phyloP scores from a whole-genome alignment of 306 rosid genomes.

The Vigna nakashimae region DNA sequence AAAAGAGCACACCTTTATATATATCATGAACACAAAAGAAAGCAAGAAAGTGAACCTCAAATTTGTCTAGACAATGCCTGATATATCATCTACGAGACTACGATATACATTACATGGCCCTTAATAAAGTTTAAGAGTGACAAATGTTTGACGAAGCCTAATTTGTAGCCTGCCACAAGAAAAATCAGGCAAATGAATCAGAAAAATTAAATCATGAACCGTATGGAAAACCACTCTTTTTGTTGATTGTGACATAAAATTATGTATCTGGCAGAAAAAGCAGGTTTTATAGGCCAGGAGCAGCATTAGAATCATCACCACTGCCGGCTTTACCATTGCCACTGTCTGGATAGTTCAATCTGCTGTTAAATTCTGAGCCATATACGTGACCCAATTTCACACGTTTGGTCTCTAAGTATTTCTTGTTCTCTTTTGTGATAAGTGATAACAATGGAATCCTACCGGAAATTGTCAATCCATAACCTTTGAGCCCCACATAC shows the following conservation, averaged over 20 bases:
- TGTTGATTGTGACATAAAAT: slow-evolving; percentile 4
- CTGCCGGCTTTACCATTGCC: slow-evolving; percentile 47
- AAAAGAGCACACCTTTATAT: background rate
- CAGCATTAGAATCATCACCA: slow-evolving; percentile 49
- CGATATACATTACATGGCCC: slow-evolving; percentile 17
- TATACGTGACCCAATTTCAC: slow-evolving; percentile 80
- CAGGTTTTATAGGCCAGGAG: slow-evolving; percentile 44
- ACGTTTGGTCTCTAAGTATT: slow-evolving; percentile 81
- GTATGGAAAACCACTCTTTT: slow-evolving; percentile 31
- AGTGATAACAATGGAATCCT: slow-evolving; percentile 78
- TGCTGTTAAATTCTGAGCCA: slow-evolving; percentile 50
- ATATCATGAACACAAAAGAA: slow-evolving; percentile 16
- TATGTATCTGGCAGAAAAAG: slow-evolving; percentile 14
- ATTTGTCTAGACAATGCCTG: slow-evolving; percentile 9
- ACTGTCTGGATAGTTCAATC: slow-evolving; percentile 45
- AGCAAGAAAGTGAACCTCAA: slow-evolving; percentile 13
- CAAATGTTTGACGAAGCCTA: slow-evolving; percentile 18
- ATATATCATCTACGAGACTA: background rate
- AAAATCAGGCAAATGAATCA: slow-evolving; percentile 40
- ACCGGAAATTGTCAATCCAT: slow-evolving; percentile 78
- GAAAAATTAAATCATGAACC: slow-evolving; percentile 16
- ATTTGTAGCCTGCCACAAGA: slow-evolving; percentile 28
- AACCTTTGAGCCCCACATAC: slow-evolving; percentile 83
- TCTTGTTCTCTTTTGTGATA: slow-evolving; percentile 74
- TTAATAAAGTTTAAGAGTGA: slow-evolving; percentile 17